phyloP scores from a whole-genome alignment of 495 filamentous ascomycete species.

The Talaromyces borbonicus region DNA sequence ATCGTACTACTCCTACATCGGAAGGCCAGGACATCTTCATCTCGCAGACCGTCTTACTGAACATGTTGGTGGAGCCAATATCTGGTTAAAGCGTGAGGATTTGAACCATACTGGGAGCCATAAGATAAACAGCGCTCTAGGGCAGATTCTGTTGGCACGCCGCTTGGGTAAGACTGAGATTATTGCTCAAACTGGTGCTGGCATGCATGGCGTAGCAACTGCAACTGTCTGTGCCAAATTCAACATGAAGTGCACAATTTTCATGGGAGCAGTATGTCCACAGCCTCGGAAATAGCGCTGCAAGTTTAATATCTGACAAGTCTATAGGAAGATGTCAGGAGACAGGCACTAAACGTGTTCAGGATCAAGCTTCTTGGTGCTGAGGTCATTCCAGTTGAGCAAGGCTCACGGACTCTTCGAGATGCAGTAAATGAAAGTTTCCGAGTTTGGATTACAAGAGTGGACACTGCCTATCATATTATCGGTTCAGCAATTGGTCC shows the following conservation, averaged over 20 bases:
- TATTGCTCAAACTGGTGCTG: slow-evolving; percentile 81
- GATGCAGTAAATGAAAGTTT: neutral
- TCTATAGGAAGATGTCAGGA: slow-evolving; percentile 68
- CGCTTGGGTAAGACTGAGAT: slow-evolving; percentile 76
- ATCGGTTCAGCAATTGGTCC: slow-evolving; percentile 83
- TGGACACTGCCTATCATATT: slow-evolving; percentile 67
- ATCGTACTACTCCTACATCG: too few species aligned
- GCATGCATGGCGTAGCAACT: slow-evolving; percentile 81
- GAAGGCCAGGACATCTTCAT: too few species aligned
- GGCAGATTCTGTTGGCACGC: slow-evolving; percentile 64
- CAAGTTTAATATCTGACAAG: neutral
- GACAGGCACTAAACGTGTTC: slow-evolving; percentile 82
- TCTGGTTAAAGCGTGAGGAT: too few species aligned
- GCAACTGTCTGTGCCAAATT: slow-evolving; percentile 84
- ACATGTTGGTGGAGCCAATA: too few species aligned
- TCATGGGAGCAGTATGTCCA: too few species aligned
- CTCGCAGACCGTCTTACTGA: too few species aligned
- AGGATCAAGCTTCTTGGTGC: slow-evolving; percentile 83
- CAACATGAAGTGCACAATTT: slow-evolving; percentile 80
- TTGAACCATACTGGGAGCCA: slow-evolving; percentile 62
- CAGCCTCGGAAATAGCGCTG: too few species aligned
- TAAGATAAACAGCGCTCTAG: slow-evolving; percentile 86
- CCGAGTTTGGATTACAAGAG: neutral
- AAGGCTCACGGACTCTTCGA: slow-evolving; percentile 1
- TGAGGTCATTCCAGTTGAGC: slow-evolving; percentile 66